Evolutionary conservation across 1,284 basidiomycete genomes (phyloP), one percentile per base, ranked within the genome.

Genomic region (Rhizoctonia solani): DNA sequence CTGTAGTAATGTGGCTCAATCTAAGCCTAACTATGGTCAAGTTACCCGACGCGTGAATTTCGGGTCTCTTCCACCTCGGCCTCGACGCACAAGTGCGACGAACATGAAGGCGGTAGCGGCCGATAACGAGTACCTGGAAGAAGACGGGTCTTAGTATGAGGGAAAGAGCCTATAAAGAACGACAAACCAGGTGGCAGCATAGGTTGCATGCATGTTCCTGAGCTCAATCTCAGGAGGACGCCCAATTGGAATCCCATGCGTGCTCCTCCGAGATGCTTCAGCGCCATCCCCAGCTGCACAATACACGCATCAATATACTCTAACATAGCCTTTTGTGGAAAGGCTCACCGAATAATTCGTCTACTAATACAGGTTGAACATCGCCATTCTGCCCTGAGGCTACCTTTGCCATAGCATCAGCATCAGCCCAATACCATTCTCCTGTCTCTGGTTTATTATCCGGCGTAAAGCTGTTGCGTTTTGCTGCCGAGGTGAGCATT

Each of bases 131-230:
- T 79, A 77, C 80, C 80, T 81, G 69, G 11, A 53, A 55, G 34
- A 21, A 42, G 39, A 25, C 66, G 44, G 32, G n/a, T 27, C 30
- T 47, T 30, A 52, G 39, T 23, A 11, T 1, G 25, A 21, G 32
- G 9, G 9, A 21, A 41, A 25, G 39, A 3, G 49, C 19, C 23
- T 4, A 11, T 13, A 14, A 32, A 49, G n/a, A 14, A 16, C 3
- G 9, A 55, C 68, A 67, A 70, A 95, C 96, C 96, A 99, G 11
- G 96, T 99, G 19, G 90, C 85, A 4, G 96, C 93, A 76, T 99
- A 99, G 4, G 94, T 95, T 8, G 93, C 83, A 80, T 99, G 96
- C 66, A 94, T 88, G 77, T 99, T 99, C 46, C 97, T 84, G 55
- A 99, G 79, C 74, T 98, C 93, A 47, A 98, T 89, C 3, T 86